Percentiles rank a stretch among this genome's conserved stretches.
These are phyloP conservation scores for Wallacemonas collosoma DNA, from an alignment of 208 protist species.

Conservation along the genomic window DNA sequence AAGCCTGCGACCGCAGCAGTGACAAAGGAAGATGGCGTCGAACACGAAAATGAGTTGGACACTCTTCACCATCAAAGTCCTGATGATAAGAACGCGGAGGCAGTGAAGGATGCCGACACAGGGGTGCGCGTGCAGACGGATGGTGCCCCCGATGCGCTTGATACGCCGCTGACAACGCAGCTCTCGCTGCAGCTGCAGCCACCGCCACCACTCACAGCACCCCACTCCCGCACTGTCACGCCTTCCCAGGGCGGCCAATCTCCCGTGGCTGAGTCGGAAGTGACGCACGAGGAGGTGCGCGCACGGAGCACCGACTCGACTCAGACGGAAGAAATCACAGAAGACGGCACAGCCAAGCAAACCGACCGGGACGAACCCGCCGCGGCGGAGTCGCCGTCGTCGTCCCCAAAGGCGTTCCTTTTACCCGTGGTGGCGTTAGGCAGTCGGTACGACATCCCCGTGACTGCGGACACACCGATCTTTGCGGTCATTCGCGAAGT, in stretches of 20 bases:
- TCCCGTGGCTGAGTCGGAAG: neutral
- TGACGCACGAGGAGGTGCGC: neutral
- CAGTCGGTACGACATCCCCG: slow-evolving; percentile 36
- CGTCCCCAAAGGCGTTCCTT: slow-evolving; percentile 7
- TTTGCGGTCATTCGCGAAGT: slow-evolving; percentile 48
- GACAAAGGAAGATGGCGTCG: too few relatives aligned
- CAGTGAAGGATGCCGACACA: neutral
- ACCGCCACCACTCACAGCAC: neutral
- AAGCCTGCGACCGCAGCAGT: too few relatives aligned
- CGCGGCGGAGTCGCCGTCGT: neutral
- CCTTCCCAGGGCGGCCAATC: neutral
- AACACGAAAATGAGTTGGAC: too few relatives aligned
- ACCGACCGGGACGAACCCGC: neutral
- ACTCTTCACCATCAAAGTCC: too few relatives aligned
- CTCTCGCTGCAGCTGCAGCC: neutral
- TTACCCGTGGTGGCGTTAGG: slow-evolving; percentile 34
- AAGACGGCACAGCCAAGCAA: neutral
- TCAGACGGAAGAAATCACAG: neutral
- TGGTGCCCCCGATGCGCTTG: neutral
- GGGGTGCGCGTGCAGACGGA: neutral
- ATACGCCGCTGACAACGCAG: neutral
- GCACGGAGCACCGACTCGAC: too few relatives aligned
- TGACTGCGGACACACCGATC: slow-evolving; percentile 36
- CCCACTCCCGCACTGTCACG: neutral
- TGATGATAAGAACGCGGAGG: too few relatives aligned